Base-by-base conservation (phyloP, 306 rosid species). In the Comarum palustre region DNA sequence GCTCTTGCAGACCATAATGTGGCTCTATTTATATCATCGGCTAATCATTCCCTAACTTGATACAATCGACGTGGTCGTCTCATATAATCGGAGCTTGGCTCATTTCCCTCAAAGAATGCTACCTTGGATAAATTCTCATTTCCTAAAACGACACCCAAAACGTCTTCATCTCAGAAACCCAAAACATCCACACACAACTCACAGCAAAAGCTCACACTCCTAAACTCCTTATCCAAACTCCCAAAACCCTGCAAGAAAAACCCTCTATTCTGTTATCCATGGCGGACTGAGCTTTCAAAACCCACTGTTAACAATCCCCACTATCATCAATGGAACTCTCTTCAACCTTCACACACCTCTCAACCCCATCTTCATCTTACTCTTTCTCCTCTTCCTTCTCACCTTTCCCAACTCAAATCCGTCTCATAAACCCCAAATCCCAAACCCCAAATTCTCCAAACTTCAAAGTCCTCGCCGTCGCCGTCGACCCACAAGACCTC, bases 291-390 rank as follows among this genome's bases (percentile, higher is more conserved):
- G 24, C 4, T 38, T 32, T 72, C 45, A 77, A 50, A 62, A 43
- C 71, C 36, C 24, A 67, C 68, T 45, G 10, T 38, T 38, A 38
- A 38, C 8, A 6, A 38, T 4, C 38, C 38, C 38, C 38, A 34
- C 54, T 11, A 71, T 13, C 60, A 20, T 65, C 15, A 57, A 92
- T 93, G 98, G 96, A 93, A 61, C 96, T 88, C 17, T 85, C 99
- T 42, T 94, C 91, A 74, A 73, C 93, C 47, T 87, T 87, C 78
- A 13, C 72, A 27, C 75, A 83, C 25, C 62, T 86, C 73, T 69
- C 82, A 31, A 80, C 73, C 51, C 84, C 87, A 57, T 73, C 83
- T 48, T 51, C 86, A 32, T 78, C 74, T 68, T 4, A 3, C 79
- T 80, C 92, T 6, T 86, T 83, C 82, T 81, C 91, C 0, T 86